Evolutionary conservation across 768 basidiomycete genomes (phyloP), one percentile per base, ranked within the genome.

Genomic region (Rhizopogon roseolus): DNA sequence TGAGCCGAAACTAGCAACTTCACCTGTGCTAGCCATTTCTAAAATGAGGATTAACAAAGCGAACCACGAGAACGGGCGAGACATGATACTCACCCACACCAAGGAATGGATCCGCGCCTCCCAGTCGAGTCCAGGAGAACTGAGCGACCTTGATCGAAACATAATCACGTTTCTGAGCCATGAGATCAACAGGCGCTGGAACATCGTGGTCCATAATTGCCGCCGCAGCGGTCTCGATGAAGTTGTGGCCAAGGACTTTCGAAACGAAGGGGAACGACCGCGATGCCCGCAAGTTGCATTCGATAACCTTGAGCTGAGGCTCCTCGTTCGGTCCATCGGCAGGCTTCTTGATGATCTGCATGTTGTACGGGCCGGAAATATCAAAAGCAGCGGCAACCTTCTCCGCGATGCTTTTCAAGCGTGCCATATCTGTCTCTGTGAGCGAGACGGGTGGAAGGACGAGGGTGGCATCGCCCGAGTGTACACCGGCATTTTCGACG

Each of bases 231-330:
- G 86, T 86, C 57, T 98, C 90, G 60, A 99, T 93, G 71, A 98
- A 98, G 77, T 99, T 98, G 71, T 88, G 87, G 42, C 93, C 96
- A 58, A 98, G 80, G 16, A 98, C 96, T 76, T 98, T 98, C 55
- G 93, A 97, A 3, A 99, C 97, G 75, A 99, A 99, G 58, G 96
- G 95, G 89, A 98, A 98, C 29, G 93, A 96, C 19, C 97, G 87
- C 25, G 96, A 98, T 14, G 97, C 97, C 54, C 97, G 91, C 34
- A 98, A 76, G 71, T 99, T 99, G 73, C 97, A 99, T 71, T 99
- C 97, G 60, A 99, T 99, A 59, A 98, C 97, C 76, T 96, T 98
- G 60, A 98, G 83, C 53, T 84, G 80, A 10, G 85, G 73, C 25
- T 83, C 77, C 55, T 84, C 78, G 49, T 79, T 73, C 4, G 70